Percentiles rank a stretch among this genome's conserved stretches.
These are phyloP conservation scores for Populus euphratica DNA, from an alignment of 345 rosid genomes.

Conservation along the genomic window DNA sequence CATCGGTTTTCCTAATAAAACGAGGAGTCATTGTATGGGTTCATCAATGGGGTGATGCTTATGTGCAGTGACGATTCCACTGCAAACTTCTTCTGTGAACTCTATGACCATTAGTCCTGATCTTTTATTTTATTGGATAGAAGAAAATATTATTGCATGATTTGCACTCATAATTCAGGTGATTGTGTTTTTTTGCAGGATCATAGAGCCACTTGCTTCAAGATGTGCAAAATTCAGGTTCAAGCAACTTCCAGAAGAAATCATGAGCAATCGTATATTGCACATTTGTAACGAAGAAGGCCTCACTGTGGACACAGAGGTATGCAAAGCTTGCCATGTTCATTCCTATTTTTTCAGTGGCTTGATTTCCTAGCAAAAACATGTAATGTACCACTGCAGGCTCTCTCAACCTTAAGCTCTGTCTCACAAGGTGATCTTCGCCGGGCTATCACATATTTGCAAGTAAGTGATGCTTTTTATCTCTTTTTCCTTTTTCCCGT, in stretches of 20 bases:
- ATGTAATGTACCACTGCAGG: conserved; percentile 37
- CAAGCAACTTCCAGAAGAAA: conserved; percentile 92
- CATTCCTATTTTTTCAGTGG: neutral
- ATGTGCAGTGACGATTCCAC: neutral
- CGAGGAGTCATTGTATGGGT: neutral
- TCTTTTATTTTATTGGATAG: neutral
- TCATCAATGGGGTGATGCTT: neutral
- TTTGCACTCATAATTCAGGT: neutral
- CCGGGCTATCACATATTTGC: conserved; percentile 91
- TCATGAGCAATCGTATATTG: conserved; percentile 71
- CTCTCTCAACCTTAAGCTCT: conserved; percentile 77
- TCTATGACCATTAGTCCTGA: neutral
- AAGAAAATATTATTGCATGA: neutral
- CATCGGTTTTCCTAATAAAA: neutral
- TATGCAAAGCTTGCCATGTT: conserved; percentile 16
- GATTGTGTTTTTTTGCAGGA: conserved; percentile 34
- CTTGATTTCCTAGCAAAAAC: conserved; percentile 12
- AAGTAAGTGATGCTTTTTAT: conserved; percentile 41
- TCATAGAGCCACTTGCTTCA: conserved; percentile 97
- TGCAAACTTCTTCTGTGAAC: neutral
- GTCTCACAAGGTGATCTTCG: conserved; percentile 98
- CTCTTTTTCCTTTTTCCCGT: neutral
- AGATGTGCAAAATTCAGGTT: conserved; percentile 99
- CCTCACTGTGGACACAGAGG: conserved; percentile 69
- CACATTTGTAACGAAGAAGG: conserved; percentile 90